Percentiles rank a stretch among this genome's conserved stretches.
Conservation (phyloP, 768 basidiomycete species). For the Russula ochroleuca region DNA sequence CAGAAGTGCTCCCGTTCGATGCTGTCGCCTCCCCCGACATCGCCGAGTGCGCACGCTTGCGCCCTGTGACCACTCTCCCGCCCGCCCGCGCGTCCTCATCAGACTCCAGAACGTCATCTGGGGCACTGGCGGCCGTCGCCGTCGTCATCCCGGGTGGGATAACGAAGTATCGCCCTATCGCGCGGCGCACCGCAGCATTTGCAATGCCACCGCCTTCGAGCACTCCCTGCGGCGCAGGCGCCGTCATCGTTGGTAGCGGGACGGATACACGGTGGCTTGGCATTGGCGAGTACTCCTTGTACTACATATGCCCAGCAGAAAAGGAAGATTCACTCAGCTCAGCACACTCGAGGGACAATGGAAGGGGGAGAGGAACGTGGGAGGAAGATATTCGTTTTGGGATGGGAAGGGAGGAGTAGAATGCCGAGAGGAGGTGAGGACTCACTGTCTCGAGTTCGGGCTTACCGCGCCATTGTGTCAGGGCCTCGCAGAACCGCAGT, state of each 20-base stretch:
- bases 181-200: conserved; percentile 15
- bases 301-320: conserved; percentile 24
- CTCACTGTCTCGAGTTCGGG: conserved; percentile 76
- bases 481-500: conserved; percentile 74
- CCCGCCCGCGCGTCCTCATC: neutral
- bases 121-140: neutral
- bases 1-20: neutral
- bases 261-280: neutral
- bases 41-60: conserved; percentile 21
- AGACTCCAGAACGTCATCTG: neutral
- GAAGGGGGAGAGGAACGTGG: neutral
- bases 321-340: neutral
- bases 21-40: neutral
- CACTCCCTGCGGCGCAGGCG: neutral
- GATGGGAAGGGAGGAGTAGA: neutral
- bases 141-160: neutral
- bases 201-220: neutral
- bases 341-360: neutral
- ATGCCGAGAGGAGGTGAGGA: neutral
- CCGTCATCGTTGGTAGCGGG: neutral
- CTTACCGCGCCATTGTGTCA: conserved; percentile 78
- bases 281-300: conserved; percentile 30
- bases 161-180: conserved; percentile 12
- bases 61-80: neutral
- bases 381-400: neutral